Conservation (phyloP, 805 yeast species). For the Pichia kluyveri region DNA sequence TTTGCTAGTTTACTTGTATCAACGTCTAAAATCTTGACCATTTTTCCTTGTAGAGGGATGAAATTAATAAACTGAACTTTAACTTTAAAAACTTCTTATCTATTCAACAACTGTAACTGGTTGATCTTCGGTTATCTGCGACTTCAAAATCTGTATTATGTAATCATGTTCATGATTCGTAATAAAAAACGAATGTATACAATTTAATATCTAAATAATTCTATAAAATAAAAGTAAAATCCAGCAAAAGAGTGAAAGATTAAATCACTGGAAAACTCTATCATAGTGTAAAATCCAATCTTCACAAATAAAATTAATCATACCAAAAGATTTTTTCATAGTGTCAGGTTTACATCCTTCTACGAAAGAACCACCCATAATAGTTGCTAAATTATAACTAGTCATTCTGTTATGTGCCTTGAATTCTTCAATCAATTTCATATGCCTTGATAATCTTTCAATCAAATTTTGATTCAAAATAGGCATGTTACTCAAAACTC, state of each 20-base stretch:
- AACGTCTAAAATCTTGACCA: slow-evolving; percentile 6
- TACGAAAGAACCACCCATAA: slow-evolving; percentile 58
- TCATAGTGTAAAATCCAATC: slow-evolving; percentile 37
- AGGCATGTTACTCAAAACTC: slow-evolving; percentile 39
- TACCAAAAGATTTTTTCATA: slow-evolving; percentile 40
- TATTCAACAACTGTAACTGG: too few species aligned
- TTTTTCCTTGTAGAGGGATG: not conserved
- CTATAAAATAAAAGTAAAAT: too few species aligned
- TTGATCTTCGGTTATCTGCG: too few species aligned
- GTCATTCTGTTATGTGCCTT: slow-evolving; percentile 76
- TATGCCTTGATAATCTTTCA: slow-evolving; percentile 58
- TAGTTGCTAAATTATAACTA: slow-evolving; percentile 83
- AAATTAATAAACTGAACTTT: too few species aligned
- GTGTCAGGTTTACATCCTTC: slow-evolving; percentile 44
- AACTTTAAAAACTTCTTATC: too few species aligned
- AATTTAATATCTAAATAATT: too few species aligned
- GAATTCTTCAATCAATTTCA: slow-evolving; percentile 57
- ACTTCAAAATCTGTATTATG: too few species aligned
- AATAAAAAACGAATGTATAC: too few species aligned
- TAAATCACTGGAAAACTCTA: slow-evolving; percentile 22
- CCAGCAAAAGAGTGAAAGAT: too few species aligned
- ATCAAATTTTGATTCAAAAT: slow-evolving; percentile 57
- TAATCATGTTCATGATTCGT: too few species aligned
- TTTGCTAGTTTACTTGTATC: not conserved
- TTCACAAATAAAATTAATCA: slow-evolving; percentile 46